Base-by-base conservation (phyloP, 768 basidiomycete species). In the Rhizopogon roseolus region DNA sequence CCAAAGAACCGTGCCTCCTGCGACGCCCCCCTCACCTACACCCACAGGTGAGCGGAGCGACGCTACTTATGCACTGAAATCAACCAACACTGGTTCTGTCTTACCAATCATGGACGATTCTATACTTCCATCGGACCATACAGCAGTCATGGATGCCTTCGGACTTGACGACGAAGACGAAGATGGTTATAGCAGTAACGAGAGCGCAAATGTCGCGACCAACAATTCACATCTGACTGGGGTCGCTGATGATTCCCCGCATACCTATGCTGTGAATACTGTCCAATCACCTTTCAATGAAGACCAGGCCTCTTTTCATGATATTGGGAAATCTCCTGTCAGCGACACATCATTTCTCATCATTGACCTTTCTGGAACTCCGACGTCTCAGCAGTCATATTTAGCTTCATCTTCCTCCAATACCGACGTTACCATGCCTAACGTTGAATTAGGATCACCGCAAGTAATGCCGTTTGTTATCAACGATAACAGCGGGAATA, bases 161-260 rank as follows among this genome's bases (percentile, higher is more conserved):
- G 51, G 57, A 43, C 52, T 54, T 17, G 28, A 42, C 29, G 54
- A 57, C 19, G 11, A n/a, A n/a, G n/a, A n/a, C n/a, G 22, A 22
- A 22, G 22, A 22, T 22, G 22, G 22, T 22, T 22, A 34, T 19
- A 8, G 14, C 17, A 36, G 3, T 7, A 28, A 34, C 29, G 29
- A 52, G 5, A 3, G 19, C 16, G 14, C 46, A 10, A 6, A 37
- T 36, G 5, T 8, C 19, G 36, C 5, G 14, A 34, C 14, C 7
- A 14, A 1, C 1, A 22, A 14, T 22, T 22, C 34, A 22, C 19
- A 16, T 36, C 22, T 9, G 16, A 36, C 5, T 4, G 9, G 36
- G 14, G 19, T 25, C 22, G 9, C 22, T 22, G 22, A 36, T 25
- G 14, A 48, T 36, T 14, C 19, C 8, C 36, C 46, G 14, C 8